Conservation (phyloP, 2,329 filamentous ascomycete genomes). For the Botrytis fabae region DNA sequence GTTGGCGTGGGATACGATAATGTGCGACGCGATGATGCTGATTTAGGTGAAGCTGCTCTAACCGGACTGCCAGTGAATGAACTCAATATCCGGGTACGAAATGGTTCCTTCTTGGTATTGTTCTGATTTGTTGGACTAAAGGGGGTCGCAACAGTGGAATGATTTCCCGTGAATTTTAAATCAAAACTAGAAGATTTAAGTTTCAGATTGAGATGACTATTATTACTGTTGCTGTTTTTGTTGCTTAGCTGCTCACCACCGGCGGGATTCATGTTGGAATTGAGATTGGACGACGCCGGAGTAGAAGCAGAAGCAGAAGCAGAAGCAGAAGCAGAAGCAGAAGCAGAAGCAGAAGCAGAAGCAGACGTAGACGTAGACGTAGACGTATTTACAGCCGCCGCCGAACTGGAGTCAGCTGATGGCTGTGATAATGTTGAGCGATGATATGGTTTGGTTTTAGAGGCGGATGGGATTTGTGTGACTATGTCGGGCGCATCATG, state of each 20-base stretch:
- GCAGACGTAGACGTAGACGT: no score
- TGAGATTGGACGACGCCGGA: neutral
- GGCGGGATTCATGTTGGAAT: neutral
- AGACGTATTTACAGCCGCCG: neutral
- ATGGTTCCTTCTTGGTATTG: slow-evolving; percentile 19
- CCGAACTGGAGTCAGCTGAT: slow-evolving; percentile 17
- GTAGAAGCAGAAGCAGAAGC: no score
- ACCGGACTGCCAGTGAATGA: slow-evolving; percentile 19
- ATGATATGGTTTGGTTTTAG: neutral
- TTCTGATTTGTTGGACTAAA: slow-evolving; percentile 20
- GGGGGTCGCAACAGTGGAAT: slow-evolving; percentile 19
- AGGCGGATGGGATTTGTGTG: slow-evolving; percentile 14
- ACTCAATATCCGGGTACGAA: slow-evolving; percentile 16
- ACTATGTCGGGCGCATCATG: slow-evolving; percentile 23
- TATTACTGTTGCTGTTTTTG: neutral
- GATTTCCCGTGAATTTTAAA: slow-evolving; percentile 23
- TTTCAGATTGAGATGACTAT: slow-evolving; percentile 22
- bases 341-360: no score
- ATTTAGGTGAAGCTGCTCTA: slow-evolving; percentile 16
- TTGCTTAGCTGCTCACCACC: neutral
- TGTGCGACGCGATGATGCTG: slow-evolving; percentile 21
- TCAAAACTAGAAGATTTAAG: slow-evolving; percentile 25
- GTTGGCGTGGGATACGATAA: slow-evolving; percentile 23
- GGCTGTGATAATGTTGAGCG: slow-evolving; percentile 4
- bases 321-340: no score